Conservation (phyloP, 163 green algal genomes). For the Chloromonas sp. region DNA sequence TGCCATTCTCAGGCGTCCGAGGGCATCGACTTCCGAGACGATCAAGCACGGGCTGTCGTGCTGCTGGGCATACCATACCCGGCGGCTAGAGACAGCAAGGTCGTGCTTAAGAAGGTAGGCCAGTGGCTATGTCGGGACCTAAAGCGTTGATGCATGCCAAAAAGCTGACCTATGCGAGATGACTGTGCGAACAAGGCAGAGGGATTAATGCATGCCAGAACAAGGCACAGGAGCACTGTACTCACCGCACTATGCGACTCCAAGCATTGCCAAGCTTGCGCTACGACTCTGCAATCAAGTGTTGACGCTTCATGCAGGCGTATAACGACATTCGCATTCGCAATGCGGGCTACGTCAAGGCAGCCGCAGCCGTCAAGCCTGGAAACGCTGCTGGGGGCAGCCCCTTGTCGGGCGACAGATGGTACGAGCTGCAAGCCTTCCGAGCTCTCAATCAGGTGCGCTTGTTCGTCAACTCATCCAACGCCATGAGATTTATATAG, state of each 20-base stretch:
- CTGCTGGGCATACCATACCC: constrained; percentile 86
- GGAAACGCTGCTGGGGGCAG: constrained; percentile 7
- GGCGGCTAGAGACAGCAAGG: constrained; percentile 53
- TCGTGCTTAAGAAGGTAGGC: constrained; percentile 44
- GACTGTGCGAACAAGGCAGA: too few relatives aligned
- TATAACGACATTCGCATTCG: too few relatives aligned
- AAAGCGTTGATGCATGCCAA: constrained; percentile 4
- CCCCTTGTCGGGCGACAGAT: constrained; percentile 70
- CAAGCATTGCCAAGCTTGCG: too few relatives aligned
- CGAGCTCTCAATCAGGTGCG: constrained; percentile 70
- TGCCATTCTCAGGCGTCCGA: constrained; percentile 72
- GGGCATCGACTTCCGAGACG: constrained; percentile 94
- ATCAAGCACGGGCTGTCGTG: constrained; percentile 79
- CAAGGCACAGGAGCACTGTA: too few relatives aligned
- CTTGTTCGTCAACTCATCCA: too few relatives aligned
- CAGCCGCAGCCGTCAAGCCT: constrained; percentile 8
- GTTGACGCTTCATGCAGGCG: too few relatives aligned
- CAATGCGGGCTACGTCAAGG: too few relatives aligned
- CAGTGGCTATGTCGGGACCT: constrained; percentile 43
- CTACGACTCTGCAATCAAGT: too few relatives aligned
- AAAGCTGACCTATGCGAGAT: too few relatives aligned
- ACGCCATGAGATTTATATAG: too few relatives aligned
- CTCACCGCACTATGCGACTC: too few relatives aligned
- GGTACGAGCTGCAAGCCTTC: constrained; percentile 93
- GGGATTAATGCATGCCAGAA: too few relatives aligned